phyloP scores from a whole-genome alignment of 345 rosid species.

The Syzygium aromaticum region DNA sequence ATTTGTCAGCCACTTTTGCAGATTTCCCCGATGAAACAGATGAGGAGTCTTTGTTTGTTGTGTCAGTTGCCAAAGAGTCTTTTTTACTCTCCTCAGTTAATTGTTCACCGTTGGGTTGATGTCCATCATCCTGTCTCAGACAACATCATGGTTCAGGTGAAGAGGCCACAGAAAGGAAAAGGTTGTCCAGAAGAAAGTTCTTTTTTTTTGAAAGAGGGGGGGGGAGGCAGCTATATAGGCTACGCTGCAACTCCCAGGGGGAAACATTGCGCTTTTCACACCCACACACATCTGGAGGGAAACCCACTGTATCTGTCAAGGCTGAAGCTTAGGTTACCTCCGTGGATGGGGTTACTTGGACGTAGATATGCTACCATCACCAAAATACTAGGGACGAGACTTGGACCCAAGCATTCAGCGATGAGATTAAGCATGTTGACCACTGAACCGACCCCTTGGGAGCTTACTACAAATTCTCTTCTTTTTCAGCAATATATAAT shows the following conservation, averaged over 20 bases:
- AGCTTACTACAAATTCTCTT: background rate
- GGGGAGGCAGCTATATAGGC: background rate
- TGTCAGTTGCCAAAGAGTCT: conserved; percentile 26
- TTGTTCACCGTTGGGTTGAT: conserved; percentile 25
- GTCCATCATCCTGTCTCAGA: conserved; percentile 19
- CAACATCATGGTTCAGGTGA: background rate
- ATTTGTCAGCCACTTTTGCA: conserved; percentile 40
- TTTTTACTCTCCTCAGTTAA: conserved; percentile 16
- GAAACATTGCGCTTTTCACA: background rate
- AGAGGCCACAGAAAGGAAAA: background rate
- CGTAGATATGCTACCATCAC: background rate
- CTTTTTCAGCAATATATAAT: background rate
- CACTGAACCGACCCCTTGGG: background rate
- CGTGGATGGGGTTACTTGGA: background rate
- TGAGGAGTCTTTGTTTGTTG: conserved; percentile 29
- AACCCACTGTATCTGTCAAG: background rate
- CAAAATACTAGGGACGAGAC: background rate
- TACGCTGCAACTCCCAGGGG: background rate
- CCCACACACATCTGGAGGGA: background rate
- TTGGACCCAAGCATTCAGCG: background rate
- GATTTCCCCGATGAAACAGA: conserved; percentile 37
- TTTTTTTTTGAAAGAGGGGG: background rate
- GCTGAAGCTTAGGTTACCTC: background rate
- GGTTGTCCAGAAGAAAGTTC: background rate
- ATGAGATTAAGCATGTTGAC: background rate